Base-by-base conservation (phyloP, 2,329 filamentous ascomycete genomes). In the Sarocladiaceae sp. region DNA sequence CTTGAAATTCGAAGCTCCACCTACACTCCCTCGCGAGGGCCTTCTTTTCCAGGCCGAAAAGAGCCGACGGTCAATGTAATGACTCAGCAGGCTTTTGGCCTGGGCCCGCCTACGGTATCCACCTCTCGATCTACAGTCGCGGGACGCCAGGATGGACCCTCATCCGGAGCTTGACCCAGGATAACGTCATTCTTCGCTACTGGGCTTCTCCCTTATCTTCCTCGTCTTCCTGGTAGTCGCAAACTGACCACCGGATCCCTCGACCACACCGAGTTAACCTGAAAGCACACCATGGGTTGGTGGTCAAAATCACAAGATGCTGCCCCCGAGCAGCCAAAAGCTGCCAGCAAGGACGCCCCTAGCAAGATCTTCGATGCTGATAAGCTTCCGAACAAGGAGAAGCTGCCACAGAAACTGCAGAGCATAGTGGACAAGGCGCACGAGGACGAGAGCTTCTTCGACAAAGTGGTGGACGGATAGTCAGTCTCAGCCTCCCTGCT, bases 381-480 rank as follows among this genome's bases (percentile, higher is more conserved):
- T 47, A 73, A 69, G 54, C 70, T 76, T 13, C 72, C 73, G 1
- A 56, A 64, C 4, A 58, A 62, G 26, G 66, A 72, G 50, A 72
- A 76, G 60, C 71, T 83, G 11, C 74, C 78, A 2, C 63, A 65
- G 39, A 63, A 59, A n/a, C 59, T 82, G 41, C 78, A 82, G 55
- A 74, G 68, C 39, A 73, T 82, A 27, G 61, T 82, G 19, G 76
- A 82, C 51, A 70, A 73, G 52, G 62, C 69, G 3, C 76, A 81
- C 46, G 69, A 69, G 35, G 74, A 95, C 9, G 85, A 88, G 24
- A 82, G 80, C 55, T 81, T 88, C 55, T 86, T 87, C 63, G 85
- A 89, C 47, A 78, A 87, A 48, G 64, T 94, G 29, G 82, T 85
- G 50, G 82, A 89, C 47, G 85, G 88, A 65, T 82, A 83, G 86